Conservation (phyloP, 225 moss, liverwort and hornwort genomes). For the Antitrichia curtipendula region DNA sequence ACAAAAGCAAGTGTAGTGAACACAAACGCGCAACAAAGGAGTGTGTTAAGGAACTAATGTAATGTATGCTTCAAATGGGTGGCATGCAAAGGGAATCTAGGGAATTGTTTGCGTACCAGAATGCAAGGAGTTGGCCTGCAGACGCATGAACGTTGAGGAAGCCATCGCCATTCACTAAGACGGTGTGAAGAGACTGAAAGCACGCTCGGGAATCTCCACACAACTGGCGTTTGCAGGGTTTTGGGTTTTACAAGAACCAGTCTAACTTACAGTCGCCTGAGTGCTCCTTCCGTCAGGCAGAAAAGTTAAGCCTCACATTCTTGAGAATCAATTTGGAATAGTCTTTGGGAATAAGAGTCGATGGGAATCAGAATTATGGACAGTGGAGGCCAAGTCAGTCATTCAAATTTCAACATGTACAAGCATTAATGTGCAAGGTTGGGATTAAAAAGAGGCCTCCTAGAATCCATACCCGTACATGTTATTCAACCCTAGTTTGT, state of each 20-base stretch:
- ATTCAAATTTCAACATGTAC: too few relatives aligned
- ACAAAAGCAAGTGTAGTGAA: background rate
- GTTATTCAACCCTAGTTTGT: too few relatives aligned
- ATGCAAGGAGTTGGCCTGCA: background rate
- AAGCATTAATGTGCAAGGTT: too few relatives aligned
- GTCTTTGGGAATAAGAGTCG: too few relatives aligned
- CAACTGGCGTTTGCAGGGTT: background rate
- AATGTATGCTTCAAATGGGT: background rate
- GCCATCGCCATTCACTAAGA: conserved; percentile 2
- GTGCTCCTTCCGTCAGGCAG: background rate
- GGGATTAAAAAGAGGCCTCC: too few relatives aligned
- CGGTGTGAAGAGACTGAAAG: background rate
- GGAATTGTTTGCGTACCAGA: background rate
- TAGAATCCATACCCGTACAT: too few relatives aligned
- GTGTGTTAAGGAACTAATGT: background rate
- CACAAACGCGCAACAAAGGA: background rate
- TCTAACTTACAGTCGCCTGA: background rate
- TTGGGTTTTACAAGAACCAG: background rate
- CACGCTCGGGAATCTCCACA: background rate
- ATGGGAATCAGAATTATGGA: too few relatives aligned
- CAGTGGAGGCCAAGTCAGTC: too few relatives aligned
- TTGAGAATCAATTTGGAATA: too few relatives aligned
- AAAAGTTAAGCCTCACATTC: background rate
- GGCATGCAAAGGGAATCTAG: background rate
- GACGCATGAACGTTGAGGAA: background rate